phyloP scores from a whole-genome alignment of 768 basidiomycete genomes.

The Lactifluus volemus region DNA sequence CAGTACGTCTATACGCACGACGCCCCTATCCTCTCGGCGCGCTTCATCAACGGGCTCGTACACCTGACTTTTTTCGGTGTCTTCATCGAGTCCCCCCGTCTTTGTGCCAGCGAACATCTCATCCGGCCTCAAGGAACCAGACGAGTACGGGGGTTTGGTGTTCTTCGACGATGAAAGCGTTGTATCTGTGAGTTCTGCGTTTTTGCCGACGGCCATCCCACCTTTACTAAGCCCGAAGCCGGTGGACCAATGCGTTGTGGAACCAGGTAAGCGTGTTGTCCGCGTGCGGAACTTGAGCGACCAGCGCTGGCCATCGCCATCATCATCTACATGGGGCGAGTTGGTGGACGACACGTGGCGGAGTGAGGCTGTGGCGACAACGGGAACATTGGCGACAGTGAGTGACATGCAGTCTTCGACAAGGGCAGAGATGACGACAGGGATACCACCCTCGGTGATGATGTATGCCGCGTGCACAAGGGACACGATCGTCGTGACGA shows the following conservation, averaged over 20 bases:
- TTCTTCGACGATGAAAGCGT: not conserved
- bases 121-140: not conserved
- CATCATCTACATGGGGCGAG: not conserved
- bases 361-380: constrained; percentile 15
- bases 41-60: not conserved
- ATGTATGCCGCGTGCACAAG: constrained; percentile 26
- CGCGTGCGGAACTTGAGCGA: constrained; percentile 20
- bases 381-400: constrained; percentile 13
- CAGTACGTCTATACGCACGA: constrained; percentile 12
- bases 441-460: constrained; percentile 22
- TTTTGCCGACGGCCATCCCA: not conserved
- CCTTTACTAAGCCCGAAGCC: not conserved
- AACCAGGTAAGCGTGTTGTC: not conserved
- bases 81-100: not conserved
- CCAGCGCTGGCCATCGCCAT: constrained; percentile 16
- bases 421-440: constrained; percentile 26
- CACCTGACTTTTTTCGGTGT: not conserved
- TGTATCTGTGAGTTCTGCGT: not conserved
- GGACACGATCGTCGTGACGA: constrained; percentile 25
- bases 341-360: not conserved
- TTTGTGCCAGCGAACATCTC: not conserved
- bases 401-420: constrained; percentile 24
- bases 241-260: not conserved
- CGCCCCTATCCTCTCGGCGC: not conserved
- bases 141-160: not conserved